Evolutionary conservation across 495 filamentous ascomycete species (phyloP), one percentile per base, ranked within the genome.

Genomic region (Copromyces sp.): DNA sequence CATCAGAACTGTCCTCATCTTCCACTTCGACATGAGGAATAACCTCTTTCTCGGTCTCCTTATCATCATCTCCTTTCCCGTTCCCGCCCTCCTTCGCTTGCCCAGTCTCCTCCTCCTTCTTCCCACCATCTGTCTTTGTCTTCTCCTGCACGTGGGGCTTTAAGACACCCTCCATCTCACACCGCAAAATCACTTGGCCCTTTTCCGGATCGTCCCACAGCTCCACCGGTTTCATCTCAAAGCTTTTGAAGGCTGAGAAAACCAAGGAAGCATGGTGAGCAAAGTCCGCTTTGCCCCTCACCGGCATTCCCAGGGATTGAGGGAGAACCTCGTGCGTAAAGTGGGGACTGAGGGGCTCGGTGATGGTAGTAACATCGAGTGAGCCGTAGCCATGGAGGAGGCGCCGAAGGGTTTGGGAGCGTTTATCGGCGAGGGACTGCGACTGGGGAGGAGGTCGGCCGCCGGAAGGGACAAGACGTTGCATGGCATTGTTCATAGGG

Each of bases 261-360:
- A 84, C 79, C 16, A 76, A 73, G 0, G 70, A 73, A 4, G 82
- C 81, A 74, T 83, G 81, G 4, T 74, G 69, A 7, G 76, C 73
- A 35, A 84, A 85, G 29, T 75, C 59, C 1, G 78, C 78, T 38
- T 71, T 73, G 71, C 81, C 75, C 40, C 80, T 83, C 2, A 72
- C 39, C 8, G 77, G 78, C 76, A 83, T 82, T 11, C 75, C 77
- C 2, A 84, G 76, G 41, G 80, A 80, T 24, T 76, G 42, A 2
- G 83, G 83, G 3, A 84, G 74, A 8, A 82, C 78, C 12, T 79
- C 74, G 74, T 84, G 82, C 11, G 70, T 73, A 39, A 84, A 85
- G 17, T 77, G 71, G 3, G 70, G 70, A 7, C 78, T 74, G n/a
- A 82, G 78, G 0, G 74, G 75, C 41, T 74, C 68, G 9, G 82